These are phyloP conservation scores for Picea sitchensis DNA, from an alignment of 75 land plant genomes.

Conservation along the genomic window DNA sequence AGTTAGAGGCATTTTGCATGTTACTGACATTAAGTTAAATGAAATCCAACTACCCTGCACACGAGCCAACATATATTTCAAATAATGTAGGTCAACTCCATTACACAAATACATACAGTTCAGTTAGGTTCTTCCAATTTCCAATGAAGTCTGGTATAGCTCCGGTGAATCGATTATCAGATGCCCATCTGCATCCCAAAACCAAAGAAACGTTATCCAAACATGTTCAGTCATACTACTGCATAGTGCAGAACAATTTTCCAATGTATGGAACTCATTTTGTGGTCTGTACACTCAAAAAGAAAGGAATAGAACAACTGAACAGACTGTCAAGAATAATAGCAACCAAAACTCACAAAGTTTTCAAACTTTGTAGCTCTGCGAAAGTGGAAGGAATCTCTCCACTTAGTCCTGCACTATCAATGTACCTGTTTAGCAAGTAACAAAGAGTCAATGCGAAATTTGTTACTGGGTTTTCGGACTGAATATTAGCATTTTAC, in stretches of 20 bases:
- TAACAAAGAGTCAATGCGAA: too few relatives aligned
- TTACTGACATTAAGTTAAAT: too few relatives aligned
- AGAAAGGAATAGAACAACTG: not conserved
- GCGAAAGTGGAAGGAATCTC: conserved; percentile 33
- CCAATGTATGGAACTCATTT: not conserved
- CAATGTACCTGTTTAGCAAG: conserved; percentile 23
- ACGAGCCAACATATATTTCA: not conserved
- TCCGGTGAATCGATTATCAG: conserved; percentile 35
- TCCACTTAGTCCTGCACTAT: conserved; percentile 48
- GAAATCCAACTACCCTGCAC: too few relatives aligned
- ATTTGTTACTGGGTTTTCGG: too few relatives aligned
- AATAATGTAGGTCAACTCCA: not conserved
- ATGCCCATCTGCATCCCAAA: conserved; percentile 27
- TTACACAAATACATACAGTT: conserved; percentile 14
- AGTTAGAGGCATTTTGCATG: too few relatives aligned
- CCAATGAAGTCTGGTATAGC: conserved; percentile 38
- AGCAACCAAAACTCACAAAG: conserved; percentile 19
- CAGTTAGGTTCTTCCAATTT: conserved; percentile 17
- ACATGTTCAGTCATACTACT: not conserved
- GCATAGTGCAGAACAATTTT: not conserved
- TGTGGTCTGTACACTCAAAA: not conserved
- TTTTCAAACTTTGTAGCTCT: conserved; percentile 19
- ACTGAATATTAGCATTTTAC: too few relatives aligned
- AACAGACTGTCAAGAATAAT: not conserved
- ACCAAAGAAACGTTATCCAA: not conserved